Evolutionary conservation across 2,329 filamentous ascomycete species (phyloP), one percentile per base, ranked within the genome.

Genomic region (Chaetomium sp.): DNA sequence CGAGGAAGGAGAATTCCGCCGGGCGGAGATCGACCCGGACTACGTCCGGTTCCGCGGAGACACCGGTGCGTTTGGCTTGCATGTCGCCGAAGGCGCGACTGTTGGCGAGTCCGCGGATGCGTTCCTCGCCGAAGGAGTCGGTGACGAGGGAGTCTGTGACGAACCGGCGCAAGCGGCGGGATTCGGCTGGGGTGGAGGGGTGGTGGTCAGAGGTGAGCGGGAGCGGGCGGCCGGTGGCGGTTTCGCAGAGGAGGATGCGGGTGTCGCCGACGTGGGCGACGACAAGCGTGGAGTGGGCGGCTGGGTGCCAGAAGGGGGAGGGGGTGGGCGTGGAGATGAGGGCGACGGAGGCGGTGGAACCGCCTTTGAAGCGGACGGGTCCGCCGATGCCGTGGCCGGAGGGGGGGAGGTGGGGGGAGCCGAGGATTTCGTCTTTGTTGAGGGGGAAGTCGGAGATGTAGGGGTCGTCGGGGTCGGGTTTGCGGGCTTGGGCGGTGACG

Each of bases 41-140:
- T 58, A 96, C 84, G 67, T 97, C 91, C 0, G 94, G 94, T 71
- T 99, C 94, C 1, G 94, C 94, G 4, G 87, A 91, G 10, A 99
- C 92, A 34, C 94, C 94, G 52, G 97, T 86, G 52, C 92, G 87
- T 73, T 99, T 99, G 55, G 85, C 89, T 37, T 81, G 81, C 73
- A 96, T 90, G 74, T 99, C 94, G 33, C 94, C 94, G 68, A 99
- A 97, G 4, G 94, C 81, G 35, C 94, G 88, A 36, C 89, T 95
- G 73, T 99, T 99, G 63, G 94, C 94, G 0, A 99, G 79, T 0
- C 94, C 92, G 11, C 86, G 86, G 71, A 99, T 94, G 63, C 94
- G 90, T 72, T 97, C 91, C 73, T 99, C 94, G 67, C 94, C 94
- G 70, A 99, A 99, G 37, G 89, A 95, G 72, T 99, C 94, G 0